These are phyloP conservation scores for Pistacia integerrima DNA, from an alignment of 345 rosid species.

Conservation along the genomic window DNA sequence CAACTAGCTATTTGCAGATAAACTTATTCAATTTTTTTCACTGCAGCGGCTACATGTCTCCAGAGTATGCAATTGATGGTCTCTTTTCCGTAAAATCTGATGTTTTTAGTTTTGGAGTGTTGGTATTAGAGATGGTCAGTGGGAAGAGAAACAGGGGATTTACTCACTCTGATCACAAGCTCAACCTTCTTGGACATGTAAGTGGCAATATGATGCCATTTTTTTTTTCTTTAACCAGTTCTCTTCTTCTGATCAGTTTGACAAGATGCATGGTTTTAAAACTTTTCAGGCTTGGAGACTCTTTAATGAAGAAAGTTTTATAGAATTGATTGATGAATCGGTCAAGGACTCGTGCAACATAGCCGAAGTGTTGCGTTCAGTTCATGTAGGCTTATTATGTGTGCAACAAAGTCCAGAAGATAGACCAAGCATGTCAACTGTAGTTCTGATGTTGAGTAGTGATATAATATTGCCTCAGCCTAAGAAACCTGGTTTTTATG, in stretches of 20 bases:
- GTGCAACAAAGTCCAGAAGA: constrained; percentile 27
- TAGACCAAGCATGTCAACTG: constrained; percentile 24
- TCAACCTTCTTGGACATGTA: constrained; percentile 25
- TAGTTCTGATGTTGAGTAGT: constrained; percentile 20
- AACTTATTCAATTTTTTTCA: neutral
- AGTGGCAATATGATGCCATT: neutral
- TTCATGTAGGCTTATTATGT: constrained; percentile 23
- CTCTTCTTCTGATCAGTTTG: neutral
- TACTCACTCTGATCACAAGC: constrained; percentile 19
- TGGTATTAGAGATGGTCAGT: constrained; percentile 36
- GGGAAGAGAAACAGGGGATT: constrained; percentile 30
- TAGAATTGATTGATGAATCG: neutral
- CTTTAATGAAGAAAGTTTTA: constrained; percentile 33
- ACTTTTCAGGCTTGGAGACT: constrained; percentile 29
- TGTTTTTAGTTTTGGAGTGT: constrained; percentile 37
- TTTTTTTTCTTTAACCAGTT: neutral
- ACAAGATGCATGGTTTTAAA: too few species aligned
- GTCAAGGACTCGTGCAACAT: neutral
- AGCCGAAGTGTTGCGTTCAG: constrained; percentile 6
- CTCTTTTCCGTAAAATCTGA: constrained; percentile 36
- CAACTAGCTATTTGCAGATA: too few species aligned
- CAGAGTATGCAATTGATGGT: constrained; percentile 27
- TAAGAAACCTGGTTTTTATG: constrained; percentile 27
- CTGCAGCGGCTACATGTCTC: constrained; percentile 38
- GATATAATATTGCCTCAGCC: constrained; percentile 16